Conservation (phyloP, 1,139 yeast species). For the Sugiyamaella xylanicola region DNA sequence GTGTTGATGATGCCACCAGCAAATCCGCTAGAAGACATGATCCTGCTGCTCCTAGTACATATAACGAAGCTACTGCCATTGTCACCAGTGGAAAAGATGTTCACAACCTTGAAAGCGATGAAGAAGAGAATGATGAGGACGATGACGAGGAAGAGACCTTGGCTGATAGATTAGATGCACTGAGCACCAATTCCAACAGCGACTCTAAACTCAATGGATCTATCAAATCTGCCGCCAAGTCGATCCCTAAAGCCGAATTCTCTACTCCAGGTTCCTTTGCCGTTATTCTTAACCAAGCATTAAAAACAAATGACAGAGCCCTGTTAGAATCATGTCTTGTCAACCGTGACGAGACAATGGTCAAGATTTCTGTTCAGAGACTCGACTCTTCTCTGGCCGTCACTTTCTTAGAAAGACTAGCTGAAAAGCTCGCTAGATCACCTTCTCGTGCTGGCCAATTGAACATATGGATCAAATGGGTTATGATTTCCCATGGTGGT, state of each 20-base stretch:
- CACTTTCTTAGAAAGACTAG: constrained; percentile 72
- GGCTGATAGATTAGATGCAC: constrained; percentile 47
- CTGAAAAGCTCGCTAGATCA: constrained; percentile 77
- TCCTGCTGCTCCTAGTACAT: constrained; percentile 63
- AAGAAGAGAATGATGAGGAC: constrained; percentile 39
- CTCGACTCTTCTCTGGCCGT: constrained; percentile 76
- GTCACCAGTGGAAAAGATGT: constrained; percentile 51
- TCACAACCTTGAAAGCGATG: constrained; percentile 45
- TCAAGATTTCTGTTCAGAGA: constrained; percentile 69
- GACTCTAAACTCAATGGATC: constrained; percentile 24
- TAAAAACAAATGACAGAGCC: constrained; percentile 46
- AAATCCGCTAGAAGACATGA: constrained; percentile 57
- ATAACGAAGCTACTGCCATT: constrained; percentile 69
- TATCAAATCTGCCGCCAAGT: constrained; percentile 9
- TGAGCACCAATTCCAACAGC: constrained; percentile 40
- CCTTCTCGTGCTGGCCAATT: constrained; percentile 72
- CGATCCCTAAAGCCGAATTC: constrained; percentile 22
- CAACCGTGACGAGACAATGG: constrained; percentile 68
- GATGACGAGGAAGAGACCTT: constrained; percentile 41
- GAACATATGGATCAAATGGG: constrained; percentile 92
- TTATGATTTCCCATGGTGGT: constrained; percentile 88
- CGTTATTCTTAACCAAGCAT: constrained; percentile 46
- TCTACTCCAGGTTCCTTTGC: constrained; percentile 40
- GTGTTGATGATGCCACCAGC: constrained; percentile 28
- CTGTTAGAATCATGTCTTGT: constrained; percentile 69